phyloP scores from a whole-genome alignment of 2,329 filamentous ascomycete genomes.

The Berkeleyomyces basicola region DNA sequence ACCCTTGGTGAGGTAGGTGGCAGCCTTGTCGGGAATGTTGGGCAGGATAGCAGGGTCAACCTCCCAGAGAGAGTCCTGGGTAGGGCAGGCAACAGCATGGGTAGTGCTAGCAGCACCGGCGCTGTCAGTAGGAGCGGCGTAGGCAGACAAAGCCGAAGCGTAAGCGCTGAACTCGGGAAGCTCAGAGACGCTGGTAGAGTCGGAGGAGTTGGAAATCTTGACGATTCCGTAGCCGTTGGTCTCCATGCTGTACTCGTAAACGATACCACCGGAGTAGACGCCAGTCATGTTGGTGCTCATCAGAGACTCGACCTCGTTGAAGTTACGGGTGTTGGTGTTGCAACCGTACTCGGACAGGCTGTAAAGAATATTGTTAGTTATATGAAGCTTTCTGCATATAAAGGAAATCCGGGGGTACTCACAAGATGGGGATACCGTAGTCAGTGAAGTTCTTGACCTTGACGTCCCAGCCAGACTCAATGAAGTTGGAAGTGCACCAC shows the following conservation, averaged over 20 bases:
- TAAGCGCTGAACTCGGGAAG: conserved; percentile 43
- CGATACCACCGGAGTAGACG: conserved; percentile 89
- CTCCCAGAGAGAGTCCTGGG: conserved; percentile 31
- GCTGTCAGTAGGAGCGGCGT: conserved; percentile 33
- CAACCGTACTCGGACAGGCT: conserved; percentile 88
- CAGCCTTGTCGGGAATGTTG: conserved; percentile 32
- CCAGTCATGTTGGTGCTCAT: conserved; percentile 70
- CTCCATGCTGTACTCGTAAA: conserved; percentile 87
- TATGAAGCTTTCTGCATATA: too few species aligned
- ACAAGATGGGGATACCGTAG: conserved; percentile 78
- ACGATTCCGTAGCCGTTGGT: conserved; percentile 68
- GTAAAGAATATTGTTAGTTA: background rate
- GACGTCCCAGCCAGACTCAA: conserved; percentile 60
- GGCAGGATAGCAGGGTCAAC: conserved; percentile 34
- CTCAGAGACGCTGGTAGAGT: conserved; percentile 35
- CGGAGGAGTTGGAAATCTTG: conserved; percentile 32
- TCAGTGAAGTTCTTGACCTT: conserved; percentile 79
- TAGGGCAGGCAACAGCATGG: conserved; percentile 32
- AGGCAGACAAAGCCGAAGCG: conserved; percentile 30
- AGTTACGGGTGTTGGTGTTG: conserved; percentile 63
- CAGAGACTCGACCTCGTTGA: conserved; percentile 61
- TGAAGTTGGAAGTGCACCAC: conserved; percentile 61
- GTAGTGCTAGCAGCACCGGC: conserved; percentile 34
- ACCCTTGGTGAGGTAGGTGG: conserved; percentile 36
- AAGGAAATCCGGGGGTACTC: conserved; percentile 21